Evolutionary conservation across 2,329 filamentous ascomycete species (phyloP).

Genomic region (Hypoxylon sp.): DNA sequence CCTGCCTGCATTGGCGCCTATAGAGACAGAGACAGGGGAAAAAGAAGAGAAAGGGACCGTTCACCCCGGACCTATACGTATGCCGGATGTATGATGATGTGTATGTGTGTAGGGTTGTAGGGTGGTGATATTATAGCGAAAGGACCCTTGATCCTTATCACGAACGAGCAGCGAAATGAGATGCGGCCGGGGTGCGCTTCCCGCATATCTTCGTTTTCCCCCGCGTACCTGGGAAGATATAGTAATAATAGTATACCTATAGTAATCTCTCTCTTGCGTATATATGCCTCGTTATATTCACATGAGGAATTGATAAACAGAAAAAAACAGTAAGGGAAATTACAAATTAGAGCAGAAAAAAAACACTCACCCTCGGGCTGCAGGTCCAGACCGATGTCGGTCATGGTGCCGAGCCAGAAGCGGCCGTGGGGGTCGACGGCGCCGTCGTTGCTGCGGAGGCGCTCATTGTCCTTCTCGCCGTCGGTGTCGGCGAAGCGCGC

Average conservation of each 20-base stretch:
- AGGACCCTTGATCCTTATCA: slow-evolving; percentile 6
- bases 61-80: not conserved
- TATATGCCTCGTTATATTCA: not conserved
- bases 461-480: slow-evolving; percentile 51
- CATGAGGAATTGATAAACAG: not conserved
- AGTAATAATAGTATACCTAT: not conserved
- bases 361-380: slow-evolving; percentile 62
- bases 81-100: not conserved
- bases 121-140: slow-evolving; percentile 1
- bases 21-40: not conserved
- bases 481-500: slow-evolving; percentile 52
- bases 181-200: slow-evolving; percentile 15
- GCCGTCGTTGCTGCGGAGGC: slow-evolving; percentile 80
- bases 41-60: not conserved
- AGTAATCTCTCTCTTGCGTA: not conserved
- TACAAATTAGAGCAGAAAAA: not conserved
- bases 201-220: slow-evolving; percentile 4
- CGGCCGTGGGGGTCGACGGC: slow-evolving; percentile 80
- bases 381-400: slow-evolving; percentile 69
- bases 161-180: slow-evolving; percentile 22
- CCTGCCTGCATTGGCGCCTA: not conserved
- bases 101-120: not conserved
- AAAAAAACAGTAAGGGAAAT: not conserved
- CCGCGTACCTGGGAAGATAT: not conserved
- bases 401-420: slow-evolving; percentile 89